Evolutionary conservation across 2,329 filamentous ascomycete species (phyloP).

Genomic region (Aphanocladium album): DNA sequence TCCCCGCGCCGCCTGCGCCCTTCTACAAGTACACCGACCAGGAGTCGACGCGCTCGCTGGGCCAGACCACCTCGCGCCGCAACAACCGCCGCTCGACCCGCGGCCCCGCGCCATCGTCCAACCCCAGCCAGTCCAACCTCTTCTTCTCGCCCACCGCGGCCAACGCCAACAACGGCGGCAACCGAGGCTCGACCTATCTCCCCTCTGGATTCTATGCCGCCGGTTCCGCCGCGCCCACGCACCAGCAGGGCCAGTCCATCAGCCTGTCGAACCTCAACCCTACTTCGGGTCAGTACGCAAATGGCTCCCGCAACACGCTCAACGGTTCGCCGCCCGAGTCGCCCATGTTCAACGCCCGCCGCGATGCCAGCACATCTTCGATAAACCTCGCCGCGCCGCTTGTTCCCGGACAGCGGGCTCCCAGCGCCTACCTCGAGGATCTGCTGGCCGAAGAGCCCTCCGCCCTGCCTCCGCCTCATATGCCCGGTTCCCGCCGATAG

Average conservation of each 20-base stretch:
- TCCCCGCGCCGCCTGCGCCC: slow-evolving; percentile 51
- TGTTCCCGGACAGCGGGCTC: slow-evolving; percentile 65
- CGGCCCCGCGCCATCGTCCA: slow-evolving; percentile 48
- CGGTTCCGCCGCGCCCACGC: slow-evolving; percentile 47
- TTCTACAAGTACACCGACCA: slow-evolving; percentile 63
- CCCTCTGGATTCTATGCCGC: slow-evolving; percentile 89
- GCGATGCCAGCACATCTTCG: slow-evolving; percentile 58
- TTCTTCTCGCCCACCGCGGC: slow-evolving; percentile 95
- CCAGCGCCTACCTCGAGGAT: slow-evolving; percentile 87
- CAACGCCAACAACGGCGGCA: slow-evolving; percentile 56
- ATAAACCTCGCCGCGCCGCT: slow-evolving; percentile 54
- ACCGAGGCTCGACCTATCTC: slow-evolving; percentile 73
- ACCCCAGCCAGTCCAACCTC: slow-evolving; percentile 62
- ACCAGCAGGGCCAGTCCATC: slow-evolving; percentile 49
- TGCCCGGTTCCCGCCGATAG: slow-evolving; percentile 25
- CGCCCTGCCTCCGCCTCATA: slow-evolving; percentile 41
- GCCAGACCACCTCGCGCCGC: slow-evolving; percentile 32
- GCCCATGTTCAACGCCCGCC: slow-evolving; percentile 48
- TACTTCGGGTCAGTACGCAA: slow-evolving; percentile 47
- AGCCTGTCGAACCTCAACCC: slow-evolving; percentile 58
- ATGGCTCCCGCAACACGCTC: slow-evolving; percentile 35
- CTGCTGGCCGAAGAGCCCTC: slow-evolving; percentile 71
- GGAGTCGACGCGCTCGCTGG: slow-evolving; percentile 48
- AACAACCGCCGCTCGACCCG: slow-evolving; percentile 48
- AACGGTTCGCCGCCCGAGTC: slow-evolving; percentile 59